A percentile compares a stretch with the other conserved stretches of the same genome.
Conservation (phyloP, 805 yeast species). For the Ogataea kodamae region DNA sequence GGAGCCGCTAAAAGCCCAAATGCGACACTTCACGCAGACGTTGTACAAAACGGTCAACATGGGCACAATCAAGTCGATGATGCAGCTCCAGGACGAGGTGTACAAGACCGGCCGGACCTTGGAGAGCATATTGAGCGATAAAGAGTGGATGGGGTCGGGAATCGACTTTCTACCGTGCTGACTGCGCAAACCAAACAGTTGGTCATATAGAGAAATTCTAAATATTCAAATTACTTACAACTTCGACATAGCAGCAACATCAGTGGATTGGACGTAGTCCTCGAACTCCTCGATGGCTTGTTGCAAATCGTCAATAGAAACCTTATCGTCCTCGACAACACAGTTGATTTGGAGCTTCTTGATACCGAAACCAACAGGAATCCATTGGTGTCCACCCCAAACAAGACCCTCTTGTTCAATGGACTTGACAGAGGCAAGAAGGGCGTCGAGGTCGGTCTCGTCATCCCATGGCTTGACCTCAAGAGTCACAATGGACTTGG, state of each 20-base stretch:
- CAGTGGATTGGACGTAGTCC: conserved; percentile 99
- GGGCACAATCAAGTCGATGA: conserved; percentile 48
- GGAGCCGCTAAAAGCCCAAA: conserved; percentile 29
- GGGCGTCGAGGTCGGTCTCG: conserved; percentile 90
- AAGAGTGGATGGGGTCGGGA: conserved; percentile 48
- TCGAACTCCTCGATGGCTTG: conserved; percentile 80
- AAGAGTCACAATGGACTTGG: conserved; percentile 93
- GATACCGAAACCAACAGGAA: conserved; percentile 99
- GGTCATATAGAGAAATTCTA: conserved; percentile 2
- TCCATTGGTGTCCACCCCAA: conserved; percentile 97
- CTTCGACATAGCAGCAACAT: conserved; percentile 97
- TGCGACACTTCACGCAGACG: conserved; percentile 37
- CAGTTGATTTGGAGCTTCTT: conserved; percentile 97
- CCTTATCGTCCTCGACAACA: conserved; percentile 97
- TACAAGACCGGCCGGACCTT: conserved; percentile 44
- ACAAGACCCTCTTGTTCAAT: conserved; percentile 87
- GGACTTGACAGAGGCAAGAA: conserved; percentile 82
- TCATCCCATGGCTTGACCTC: conserved; percentile 99
- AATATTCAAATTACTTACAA: conserved; percentile 49
- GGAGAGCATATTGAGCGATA: conserved; percentile 41
- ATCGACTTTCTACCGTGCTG: conserved; percentile 47
- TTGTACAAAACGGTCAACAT: conserved; percentile 48
- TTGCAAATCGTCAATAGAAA: conserved; percentile 88
- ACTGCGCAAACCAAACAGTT: too few species aligned
- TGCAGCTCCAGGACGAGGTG: conserved; percentile 40